Percentiles rank a stretch among this genome's conserved stretches.
phyloP scores from a whole-genome alignment of 176 grass and related monocot genomes.

The Triticum monococcum region DNA sequence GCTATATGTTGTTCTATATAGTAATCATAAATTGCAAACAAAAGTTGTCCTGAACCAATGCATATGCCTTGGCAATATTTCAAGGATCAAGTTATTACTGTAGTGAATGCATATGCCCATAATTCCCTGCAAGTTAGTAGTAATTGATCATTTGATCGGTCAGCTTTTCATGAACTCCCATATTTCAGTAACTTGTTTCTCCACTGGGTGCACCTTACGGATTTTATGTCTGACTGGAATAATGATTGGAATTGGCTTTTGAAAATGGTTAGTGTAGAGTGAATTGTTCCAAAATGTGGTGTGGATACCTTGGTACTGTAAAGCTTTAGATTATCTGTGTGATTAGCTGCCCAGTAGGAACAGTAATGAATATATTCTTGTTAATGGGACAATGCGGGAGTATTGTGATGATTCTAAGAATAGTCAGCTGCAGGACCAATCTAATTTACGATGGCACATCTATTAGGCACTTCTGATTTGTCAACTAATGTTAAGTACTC shows the following conservation, averaged over 20 bases:
- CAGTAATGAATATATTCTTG: not conserved
- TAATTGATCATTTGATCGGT: not conserved
- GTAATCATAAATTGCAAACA: not conserved
- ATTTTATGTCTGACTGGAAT: not conserved
- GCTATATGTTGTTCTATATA: constrained; percentile 31
- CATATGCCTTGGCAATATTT: not conserved
- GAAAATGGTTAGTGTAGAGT: not conserved
- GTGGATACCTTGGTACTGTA: not conserved
- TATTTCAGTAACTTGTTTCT: not conserved
- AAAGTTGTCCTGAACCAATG: not conserved
- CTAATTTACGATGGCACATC: not conserved
- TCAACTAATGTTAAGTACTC: not conserved
- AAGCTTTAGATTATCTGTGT: not conserved
- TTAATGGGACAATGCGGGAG: not conserved
- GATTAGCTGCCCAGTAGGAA: not conserved
- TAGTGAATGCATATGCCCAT: not conserved
- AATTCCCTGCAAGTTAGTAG: not conserved
- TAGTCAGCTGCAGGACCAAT: not conserved
- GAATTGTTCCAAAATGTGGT: not conserved
- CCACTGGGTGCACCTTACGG: not conserved
- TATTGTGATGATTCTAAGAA: not conserved
- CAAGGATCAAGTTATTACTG: not conserved
- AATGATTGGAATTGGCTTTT: not conserved
- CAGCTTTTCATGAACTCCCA: not conserved
- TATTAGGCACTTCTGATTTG: not conserved